Conservation (phyloP, 2,329 filamentous ascomycete genomes). For the Colletotrichum plurivorum region DNA sequence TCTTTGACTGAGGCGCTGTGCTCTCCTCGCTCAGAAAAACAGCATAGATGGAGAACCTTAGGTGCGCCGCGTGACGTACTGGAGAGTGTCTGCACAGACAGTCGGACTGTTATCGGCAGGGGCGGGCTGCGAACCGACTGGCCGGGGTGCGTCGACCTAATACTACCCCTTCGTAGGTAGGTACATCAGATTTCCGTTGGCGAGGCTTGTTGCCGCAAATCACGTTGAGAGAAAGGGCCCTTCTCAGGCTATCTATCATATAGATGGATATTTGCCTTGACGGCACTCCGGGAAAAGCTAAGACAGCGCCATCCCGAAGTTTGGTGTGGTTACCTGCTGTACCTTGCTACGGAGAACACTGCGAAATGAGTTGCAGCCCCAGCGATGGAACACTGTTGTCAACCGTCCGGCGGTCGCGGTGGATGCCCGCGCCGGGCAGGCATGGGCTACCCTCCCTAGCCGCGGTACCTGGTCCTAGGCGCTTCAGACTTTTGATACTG, state of each 20-base stretch:
- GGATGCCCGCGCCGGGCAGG: conserved; percentile 21
- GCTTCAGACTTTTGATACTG: conserved; percentile 35
- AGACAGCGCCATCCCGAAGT: conserved; percentile 24
- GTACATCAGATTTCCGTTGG: too few relatives aligned
- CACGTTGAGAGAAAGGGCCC: too few relatives aligned
- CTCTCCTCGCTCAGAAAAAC: background rate
- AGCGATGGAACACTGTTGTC: background rate
- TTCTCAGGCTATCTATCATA: background rate
- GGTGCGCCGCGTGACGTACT: background rate
- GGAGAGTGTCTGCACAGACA: conserved; percentile 9
- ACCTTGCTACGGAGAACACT: too few relatives aligned
- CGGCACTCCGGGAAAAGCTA: conserved; percentile 4
- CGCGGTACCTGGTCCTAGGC: conserved; percentile 23
- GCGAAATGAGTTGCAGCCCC: conserved; percentile 12
- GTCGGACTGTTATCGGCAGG: conserved; percentile 32
- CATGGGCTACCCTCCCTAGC: conserved; percentile 22
- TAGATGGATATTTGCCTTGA: background rate
- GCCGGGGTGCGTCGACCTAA: conserved; percentile 24
- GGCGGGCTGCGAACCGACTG: conserved; percentile 13
- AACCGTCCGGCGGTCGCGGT: background rate
- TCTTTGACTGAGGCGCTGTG: conserved; percentile 2
- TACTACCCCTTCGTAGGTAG: background rate
- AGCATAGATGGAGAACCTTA: background rate
- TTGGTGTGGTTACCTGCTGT: background rate
- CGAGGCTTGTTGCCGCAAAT: too few relatives aligned